Base-by-base conservation (phyloP, 768 basidiomycete species). In the Chlorophyllum brunneum region DNA sequence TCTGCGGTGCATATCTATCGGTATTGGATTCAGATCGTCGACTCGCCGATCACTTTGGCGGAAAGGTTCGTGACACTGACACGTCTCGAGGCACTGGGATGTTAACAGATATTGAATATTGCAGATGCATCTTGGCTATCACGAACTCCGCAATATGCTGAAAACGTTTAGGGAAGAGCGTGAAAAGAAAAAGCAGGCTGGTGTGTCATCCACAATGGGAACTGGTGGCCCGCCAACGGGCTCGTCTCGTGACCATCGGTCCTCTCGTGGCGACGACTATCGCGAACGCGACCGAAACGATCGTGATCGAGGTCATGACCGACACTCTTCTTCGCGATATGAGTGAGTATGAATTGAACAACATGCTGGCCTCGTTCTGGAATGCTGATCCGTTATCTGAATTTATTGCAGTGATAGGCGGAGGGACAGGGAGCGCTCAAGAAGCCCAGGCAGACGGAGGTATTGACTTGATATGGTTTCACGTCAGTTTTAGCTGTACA, bases 81-180 rank as follows among this genome's bases (percentile, higher is more conserved):
- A 37, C 42, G 9, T 50, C 27, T 48, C n/a, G n/a, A 52, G 51
- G 59, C 27, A 59, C 22, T 23, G 23, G 55, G 48, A 43, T 59
- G 56, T 55, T 60, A 60, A 65, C 55, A 59, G 59, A 64, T 59
- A 62, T 60, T 65, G 56, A 60, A 46, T 54, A 54, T 61, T 65
- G 48, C 67, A 98, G 97, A 95, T 99, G 92, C 97, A 98, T 76
- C 70, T 98, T 63, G 97, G 97, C 8, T 99, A 99, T 73, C 94
- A 98, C 68, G 95, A 98, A 71, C 78, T 99, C 56, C 91, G 97
- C 51, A 91, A 94, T 70, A 89, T 97, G 83, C 78, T 99, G 48
- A 68, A 75, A 54, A 89, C 92, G 64, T 97, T 98, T 70, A 85
- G 86, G 57, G 94, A 95, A 65, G 89, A 93, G 48, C 85, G 94